phyloP scores from a whole-genome alignment of 2,329 filamentous ascomycete species.

The Colletotrichum noveboracense region DNA sequence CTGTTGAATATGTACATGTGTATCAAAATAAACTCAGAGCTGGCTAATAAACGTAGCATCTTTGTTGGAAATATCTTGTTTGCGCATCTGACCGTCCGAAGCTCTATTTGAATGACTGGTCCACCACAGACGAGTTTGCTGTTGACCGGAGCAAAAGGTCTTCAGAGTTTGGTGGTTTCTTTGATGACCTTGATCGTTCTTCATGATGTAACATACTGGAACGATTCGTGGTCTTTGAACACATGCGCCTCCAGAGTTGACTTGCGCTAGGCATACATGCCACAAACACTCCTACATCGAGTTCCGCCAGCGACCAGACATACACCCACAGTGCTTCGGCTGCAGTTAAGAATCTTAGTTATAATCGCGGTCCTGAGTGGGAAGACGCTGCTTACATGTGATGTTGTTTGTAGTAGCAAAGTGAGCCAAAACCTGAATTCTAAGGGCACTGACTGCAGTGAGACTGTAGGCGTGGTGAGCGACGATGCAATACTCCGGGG shows the following conservation, averaged over 20 bases:
- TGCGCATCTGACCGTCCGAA: too few species aligned
- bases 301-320: neutral
- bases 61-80: too few species aligned
- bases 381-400: neutral
- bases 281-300: neutral
- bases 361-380: accelerated
- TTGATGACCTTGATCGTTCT: neutral
- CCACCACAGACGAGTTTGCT: neutral
- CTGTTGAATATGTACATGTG: neutral
- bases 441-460: neutral
- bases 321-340: neutral
- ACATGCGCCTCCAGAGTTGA: neutral
- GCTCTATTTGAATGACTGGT: neutral
- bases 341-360: neutral
- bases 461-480: neutral
- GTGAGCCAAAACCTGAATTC: neutral
- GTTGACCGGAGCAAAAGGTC: neutral
- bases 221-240: neutral
- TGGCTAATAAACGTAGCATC: neutral
- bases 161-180: neutral
- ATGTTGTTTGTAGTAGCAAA: neutral
- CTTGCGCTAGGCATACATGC: neutral
- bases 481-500: accelerated
- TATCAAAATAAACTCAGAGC: neutral
- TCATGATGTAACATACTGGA: neutral